These are phyloP conservation scores for Amphibolis antarctica DNA, from an alignment of 106 monocot genomes.

Conservation along the genomic window DNA sequence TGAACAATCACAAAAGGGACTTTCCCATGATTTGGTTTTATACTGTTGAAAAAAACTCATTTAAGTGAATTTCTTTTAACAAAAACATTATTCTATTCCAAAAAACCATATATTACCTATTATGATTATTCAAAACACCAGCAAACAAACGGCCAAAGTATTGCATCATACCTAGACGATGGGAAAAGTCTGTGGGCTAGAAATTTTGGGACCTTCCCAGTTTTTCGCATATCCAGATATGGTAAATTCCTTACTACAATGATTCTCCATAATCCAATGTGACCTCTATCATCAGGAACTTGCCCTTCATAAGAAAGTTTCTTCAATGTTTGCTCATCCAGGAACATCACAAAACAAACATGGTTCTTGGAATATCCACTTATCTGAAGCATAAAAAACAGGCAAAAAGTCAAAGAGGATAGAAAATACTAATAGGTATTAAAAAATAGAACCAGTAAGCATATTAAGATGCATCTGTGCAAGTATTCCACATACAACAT, in stretches of 20 bases:
- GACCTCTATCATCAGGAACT: conserved; percentile 52
- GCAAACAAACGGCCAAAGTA: background rate
- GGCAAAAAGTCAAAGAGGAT: background rate
- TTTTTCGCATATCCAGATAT: conserved; percentile 67
- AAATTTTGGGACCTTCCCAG: conserved; percentile 83
- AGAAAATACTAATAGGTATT: background rate
- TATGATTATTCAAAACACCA: background rate
- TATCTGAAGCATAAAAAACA: conserved; percentile 38
- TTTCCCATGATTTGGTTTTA: too few relatives aligned
- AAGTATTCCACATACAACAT: too few relatives aligned
- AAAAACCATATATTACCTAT: too few relatives aligned
- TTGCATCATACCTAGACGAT: conserved; percentile 37
- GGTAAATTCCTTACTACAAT: conserved; percentile 71
- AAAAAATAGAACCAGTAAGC: background rate
- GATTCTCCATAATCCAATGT: conserved; percentile 80
- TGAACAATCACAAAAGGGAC: too few relatives aligned
- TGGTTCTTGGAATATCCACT: conserved; percentile 59
- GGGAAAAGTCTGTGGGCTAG: conserved; percentile 79
- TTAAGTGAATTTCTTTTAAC: too few relatives aligned
- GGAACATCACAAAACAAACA: conserved; percentile 88
- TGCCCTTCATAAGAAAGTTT: conserved; percentile 77
- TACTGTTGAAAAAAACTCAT: too few relatives aligned
- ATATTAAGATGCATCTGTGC: background rate
- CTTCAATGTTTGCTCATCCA: conserved; percentile 63
- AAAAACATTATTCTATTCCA: too few relatives aligned